These are phyloP conservation scores for Basidiobolus heterosporus DNA, from an alignment of 371 early-diverging fungal genomes.

Conservation along the genomic window DNA sequence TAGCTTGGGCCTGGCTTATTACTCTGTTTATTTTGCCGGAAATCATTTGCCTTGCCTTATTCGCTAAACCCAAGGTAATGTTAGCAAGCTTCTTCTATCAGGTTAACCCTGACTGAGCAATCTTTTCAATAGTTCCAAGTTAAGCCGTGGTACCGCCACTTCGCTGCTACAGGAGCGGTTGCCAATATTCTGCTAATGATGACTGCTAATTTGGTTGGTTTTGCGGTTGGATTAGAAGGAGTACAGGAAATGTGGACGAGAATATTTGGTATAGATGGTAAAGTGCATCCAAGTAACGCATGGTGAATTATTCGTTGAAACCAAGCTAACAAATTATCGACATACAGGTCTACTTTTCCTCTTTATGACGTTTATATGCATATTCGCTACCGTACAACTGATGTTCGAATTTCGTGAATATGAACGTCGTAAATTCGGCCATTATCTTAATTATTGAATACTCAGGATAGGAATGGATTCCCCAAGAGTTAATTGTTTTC, in stretches of 20 bases:
- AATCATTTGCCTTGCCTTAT: slow-evolving; percentile 15
- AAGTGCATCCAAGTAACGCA: not conserved
- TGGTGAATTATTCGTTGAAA: too few species aligned
- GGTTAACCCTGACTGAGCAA: too few species aligned
- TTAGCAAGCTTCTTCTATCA: too few species aligned
- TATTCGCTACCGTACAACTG: slow-evolving; percentile 62
- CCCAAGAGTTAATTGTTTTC: too few species aligned
- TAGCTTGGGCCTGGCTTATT: slow-evolving; percentile 90
- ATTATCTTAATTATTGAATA: too few species aligned
- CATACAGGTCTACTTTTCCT: slow-evolving; percentile 26
- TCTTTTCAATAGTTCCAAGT: too few species aligned
- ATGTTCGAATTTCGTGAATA: slow-evolving; percentile 72
- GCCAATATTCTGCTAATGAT: slow-evolving; percentile 81
- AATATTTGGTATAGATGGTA: slow-evolving; percentile 24
- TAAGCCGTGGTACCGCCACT: slow-evolving; percentile 42
- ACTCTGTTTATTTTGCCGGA: slow-evolving; percentile 74
- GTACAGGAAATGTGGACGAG: slow-evolving; percentile 38
- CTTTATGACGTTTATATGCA: slow-evolving; percentile 20
- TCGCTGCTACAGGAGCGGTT: slow-evolving; percentile 70
- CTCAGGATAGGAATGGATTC: too few species aligned
- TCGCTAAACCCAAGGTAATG: too few species aligned
- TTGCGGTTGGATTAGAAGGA: slow-evolving; percentile 79
- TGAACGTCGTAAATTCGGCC: slow-evolving; percentile 13
- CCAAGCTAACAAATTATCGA: not conserved
- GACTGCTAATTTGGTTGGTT: slow-evolving; percentile 87